Evolutionary conservation across 2,329 filamentous ascomycete species (phyloP).

Genomic region (Lanzia echinophila): DNA sequence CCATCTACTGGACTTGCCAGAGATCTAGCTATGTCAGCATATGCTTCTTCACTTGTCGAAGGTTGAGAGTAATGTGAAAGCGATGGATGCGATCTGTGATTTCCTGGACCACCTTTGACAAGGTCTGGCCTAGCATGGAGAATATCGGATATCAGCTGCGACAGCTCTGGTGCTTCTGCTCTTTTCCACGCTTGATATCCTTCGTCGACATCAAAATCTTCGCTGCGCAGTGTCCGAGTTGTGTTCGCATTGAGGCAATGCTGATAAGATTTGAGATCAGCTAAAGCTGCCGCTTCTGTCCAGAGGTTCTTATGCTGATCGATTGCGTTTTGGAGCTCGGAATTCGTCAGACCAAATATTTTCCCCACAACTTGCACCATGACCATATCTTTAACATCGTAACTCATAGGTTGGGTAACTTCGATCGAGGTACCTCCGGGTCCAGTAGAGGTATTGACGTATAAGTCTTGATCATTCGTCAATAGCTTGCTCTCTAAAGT

Average conservation of each 20-base stretch:
- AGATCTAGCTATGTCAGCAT: conserved; percentile 43
- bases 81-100: conserved; percentile 53
- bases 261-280: conserved; percentile 91
- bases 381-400: conserved; percentile 96
- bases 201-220: conserved; percentile 87
- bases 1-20: conserved; percentile 38
- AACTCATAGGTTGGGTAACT: conserved; percentile 73
- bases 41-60: conserved; percentile 35
- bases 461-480: conserved; percentile 86
- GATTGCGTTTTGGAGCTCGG: conserved; percentile 80
- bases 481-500: conserved; percentile 90
- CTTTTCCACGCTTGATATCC: conserved; percentile 88
- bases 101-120: conserved; percentile 49
- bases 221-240: conserved; percentile 64
- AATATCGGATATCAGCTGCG: conserved; percentile 89
- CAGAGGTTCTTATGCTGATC: conserved; percentile 72
- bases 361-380: conserved; percentile 80
- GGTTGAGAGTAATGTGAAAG: conserved; percentile 36
- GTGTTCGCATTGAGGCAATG: conserved; percentile 77
- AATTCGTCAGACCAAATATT: conserved; percentile 75
- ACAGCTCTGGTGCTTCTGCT: conserved; percentile 77
- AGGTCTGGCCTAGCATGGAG: conserved; percentile 80
- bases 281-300: conserved; percentile 87
- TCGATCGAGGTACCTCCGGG: conserved; percentile 62
- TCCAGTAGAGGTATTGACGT: conserved; percentile 52